Percentiles rank a stretch among this genome's conserved stretches.
phyloP scores from a whole-genome alignment of 768 basidiomycete species.

The Clitopilus hobsonii region DNA sequence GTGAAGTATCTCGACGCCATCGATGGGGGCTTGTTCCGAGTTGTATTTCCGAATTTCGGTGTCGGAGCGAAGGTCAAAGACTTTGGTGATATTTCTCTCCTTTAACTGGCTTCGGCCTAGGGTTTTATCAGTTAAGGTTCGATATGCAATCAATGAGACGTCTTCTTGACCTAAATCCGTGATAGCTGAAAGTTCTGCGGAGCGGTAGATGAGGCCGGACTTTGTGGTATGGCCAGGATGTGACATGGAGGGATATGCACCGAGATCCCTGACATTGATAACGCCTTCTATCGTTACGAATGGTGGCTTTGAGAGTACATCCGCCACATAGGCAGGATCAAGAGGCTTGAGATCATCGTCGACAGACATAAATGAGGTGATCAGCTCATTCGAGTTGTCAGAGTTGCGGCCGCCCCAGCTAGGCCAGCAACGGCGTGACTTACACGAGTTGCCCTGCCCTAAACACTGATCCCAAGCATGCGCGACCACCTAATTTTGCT shows the following conservation, averaged over 20 bases:
- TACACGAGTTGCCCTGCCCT: conserved; percentile 38
- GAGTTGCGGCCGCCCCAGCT: background rate
- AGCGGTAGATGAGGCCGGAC: conserved; percentile 56
- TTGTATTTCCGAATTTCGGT: conserved; percentile 75
- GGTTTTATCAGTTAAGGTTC: background rate
- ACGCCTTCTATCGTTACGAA: conserved; percentile 72
- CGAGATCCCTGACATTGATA: conserved; percentile 72
- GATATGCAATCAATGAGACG: background rate
- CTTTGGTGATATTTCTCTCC: conserved; percentile 57
- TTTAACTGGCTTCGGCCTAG: conserved; percentile 55
- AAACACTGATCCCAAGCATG: conserved; percentile 18
- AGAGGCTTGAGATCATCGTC: conserved; percentile 58
- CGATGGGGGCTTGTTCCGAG: conserved; percentile 56
- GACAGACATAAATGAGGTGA: conserved; percentile 9
- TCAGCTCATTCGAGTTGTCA: background rate
- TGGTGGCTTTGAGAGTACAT: conserved; percentile 62
- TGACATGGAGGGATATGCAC: conserved; percentile 47
- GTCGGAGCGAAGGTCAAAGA: conserved; percentile 79
- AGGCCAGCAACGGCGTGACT: background rate
- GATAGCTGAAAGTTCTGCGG: conserved; percentile 69
- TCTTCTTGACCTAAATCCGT: conserved; percentile 56
- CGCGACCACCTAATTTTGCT: conserved; percentile 23
- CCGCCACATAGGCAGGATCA: conserved; percentile 60
- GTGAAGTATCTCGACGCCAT: conserved; percentile 56
- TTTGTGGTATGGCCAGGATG: conserved; percentile 49